phyloP scores from a whole-genome alignment of 2,329 filamentous ascomycete species.

The Paramyrothecium sp. region DNA sequence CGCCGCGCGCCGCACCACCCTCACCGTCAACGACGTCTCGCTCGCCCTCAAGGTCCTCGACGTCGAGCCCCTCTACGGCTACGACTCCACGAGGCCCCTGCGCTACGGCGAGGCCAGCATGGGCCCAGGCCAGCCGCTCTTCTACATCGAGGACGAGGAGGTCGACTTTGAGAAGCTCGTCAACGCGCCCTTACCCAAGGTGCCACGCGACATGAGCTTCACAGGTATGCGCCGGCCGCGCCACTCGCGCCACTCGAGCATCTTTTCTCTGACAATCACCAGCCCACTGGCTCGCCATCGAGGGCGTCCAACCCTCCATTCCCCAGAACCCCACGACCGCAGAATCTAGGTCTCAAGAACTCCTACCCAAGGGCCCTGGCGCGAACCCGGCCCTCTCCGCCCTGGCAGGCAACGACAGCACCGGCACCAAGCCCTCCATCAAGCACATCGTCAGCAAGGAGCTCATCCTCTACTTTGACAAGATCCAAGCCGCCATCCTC shows the following conservation, averaged over 20 bases:
- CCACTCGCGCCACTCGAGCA: no score
- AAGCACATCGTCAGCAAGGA: slow-evolving; percentile 97
- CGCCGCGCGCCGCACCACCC: slow-evolving; percentile 77
- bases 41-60: slow-evolving; percentile 84
- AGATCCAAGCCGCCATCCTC: slow-evolving; percentile 83
- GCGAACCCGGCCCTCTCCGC: slow-evolving; percentile 80
- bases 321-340: slow-evolving; percentile 90
- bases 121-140: slow-evolving; percentile 89
- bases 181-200: slow-evolving; percentile 91
- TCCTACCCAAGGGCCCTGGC: slow-evolving; percentile 85
- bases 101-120: slow-evolving; percentile 92
- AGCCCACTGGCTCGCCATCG: slow-evolving; percentile 97
- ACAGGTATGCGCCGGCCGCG: slow-evolving; percentile 59
- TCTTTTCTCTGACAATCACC: slow-evolving; percentile 15
- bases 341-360: slow-evolving; percentile 79
- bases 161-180: slow-evolving; percentile 99
- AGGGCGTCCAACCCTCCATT: slow-evolving; percentile 95
- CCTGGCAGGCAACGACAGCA: slow-evolving; percentile 80
- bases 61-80: slow-evolving; percentile 93
- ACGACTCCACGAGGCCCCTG: slow-evolving; percentile 86
- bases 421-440: slow-evolving; percentile 83
- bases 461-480: slow-evolving; percentile 94
- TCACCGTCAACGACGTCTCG: slow-evolving; percentile 87
- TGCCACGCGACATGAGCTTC: slow-evolving; percentile 88
- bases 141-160: slow-evolving; percentile 98